phyloP scores from a whole-genome alignment of 768 basidiomycete species.

The Pleurotus sapidus region DNA sequence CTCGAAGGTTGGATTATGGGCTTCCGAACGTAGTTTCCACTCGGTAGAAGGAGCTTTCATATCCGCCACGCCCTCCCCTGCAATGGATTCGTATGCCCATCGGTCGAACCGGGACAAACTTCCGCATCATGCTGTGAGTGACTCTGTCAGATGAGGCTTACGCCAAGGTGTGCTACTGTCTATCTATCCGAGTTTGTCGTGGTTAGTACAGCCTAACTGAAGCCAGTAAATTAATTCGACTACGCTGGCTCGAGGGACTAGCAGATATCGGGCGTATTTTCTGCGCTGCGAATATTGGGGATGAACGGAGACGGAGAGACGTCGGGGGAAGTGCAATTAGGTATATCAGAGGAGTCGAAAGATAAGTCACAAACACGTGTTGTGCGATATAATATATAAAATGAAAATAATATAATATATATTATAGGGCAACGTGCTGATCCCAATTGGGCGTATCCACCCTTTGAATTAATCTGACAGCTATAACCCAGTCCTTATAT shows the following conservation, averaged over 20 bases:
- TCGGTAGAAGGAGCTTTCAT: constrained; percentile 1
- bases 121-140: constrained; percentile 6
- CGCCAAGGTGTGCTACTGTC: background rate
- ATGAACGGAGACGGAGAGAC: background rate
- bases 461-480: constrained; percentile 1
- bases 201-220: background rate
- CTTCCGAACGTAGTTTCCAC: constrained; percentile 7
- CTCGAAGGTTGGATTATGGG: constrained; percentile 3
- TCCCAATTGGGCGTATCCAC: background rate
- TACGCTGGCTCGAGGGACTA: background rate
- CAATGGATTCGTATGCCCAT: constrained; percentile 9
- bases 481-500: constrained; percentile 9
- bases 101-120: constrained; percentile 9
- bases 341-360: background rate
- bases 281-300: background rate
- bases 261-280: background rate
- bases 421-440: background rate
- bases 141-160: constrained; percentile 3
- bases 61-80: constrained; percentile 8
- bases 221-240: background rate
- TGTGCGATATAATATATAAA: background rate
- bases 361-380: constrained; percentile 6
- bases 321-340: background rate
- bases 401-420: background rate
- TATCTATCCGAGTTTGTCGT: constrained; percentile 9